Evolutionary conservation across 2,329 filamentous ascomycete species (phyloP).

Genomic region (Xylariaceae sp.): DNA sequence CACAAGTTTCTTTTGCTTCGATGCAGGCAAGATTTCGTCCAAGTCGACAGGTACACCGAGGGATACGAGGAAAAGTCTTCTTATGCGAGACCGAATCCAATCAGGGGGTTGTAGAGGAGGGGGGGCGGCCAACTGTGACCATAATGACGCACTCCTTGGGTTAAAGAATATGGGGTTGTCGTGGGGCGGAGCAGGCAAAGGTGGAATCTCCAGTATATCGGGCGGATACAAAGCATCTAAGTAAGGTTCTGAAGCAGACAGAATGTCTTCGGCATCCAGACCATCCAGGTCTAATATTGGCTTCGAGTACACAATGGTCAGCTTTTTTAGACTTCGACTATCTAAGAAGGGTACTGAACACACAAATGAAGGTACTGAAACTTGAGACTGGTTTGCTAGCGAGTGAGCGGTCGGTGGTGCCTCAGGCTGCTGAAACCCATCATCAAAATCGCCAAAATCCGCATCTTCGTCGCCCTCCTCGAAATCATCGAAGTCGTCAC

Average conservation of each 20-base stretch:
- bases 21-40: slow-evolving; percentile 94
- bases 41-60: slow-evolving; percentile 94
- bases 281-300: slow-evolving; percentile 67
- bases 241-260: slow-evolving; percentile 62
- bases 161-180: slow-evolving; percentile 73
- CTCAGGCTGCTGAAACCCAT: slow-evolving; percentile 62
- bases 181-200: slow-evolving; percentile 49
- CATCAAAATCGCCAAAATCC: slow-evolving; percentile 70
- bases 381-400: slow-evolving; percentile 33
- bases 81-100: slow-evolving; percentile 94
- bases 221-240: slow-evolving; percentile 64
- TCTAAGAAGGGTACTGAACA: slow-evolving; percentile 38
- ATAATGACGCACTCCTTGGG: slow-evolving; percentile 82
- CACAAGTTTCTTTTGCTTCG: slow-evolving; percentile 96
- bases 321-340: slow-evolving; percentile 30
- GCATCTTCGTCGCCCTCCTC: slow-evolving; percentile 55
- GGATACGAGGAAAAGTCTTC: slow-evolving; percentile 91
- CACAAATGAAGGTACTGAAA: slow-evolving; percentile 41
- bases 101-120: slow-evolving; percentile 93
- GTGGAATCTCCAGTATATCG: slow-evolving; percentile 50
- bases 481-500: slow-evolving; percentile 62
- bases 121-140: slow-evolving; percentile 93
- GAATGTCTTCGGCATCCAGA: slow-evolving; percentile 59
- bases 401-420: slow-evolving; percentile 31
- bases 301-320: slow-evolving; percentile 38